Evolutionary conservation across 345 rosid species (phyloP), one percentile per base, ranked within the genome.

Genomic region (Pugionium dolabratum): DNA sequence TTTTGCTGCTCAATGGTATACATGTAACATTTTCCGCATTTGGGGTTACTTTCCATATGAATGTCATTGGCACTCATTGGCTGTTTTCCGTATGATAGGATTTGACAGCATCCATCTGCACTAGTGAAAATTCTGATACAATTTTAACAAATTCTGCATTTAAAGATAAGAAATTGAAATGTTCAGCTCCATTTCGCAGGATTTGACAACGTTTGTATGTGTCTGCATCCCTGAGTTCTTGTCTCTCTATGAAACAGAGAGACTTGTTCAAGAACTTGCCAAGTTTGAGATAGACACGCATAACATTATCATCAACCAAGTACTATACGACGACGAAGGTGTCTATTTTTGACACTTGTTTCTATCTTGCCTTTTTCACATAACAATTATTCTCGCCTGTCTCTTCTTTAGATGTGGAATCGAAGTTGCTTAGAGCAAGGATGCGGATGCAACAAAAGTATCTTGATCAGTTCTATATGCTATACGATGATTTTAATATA

Each of bases 181-280:
- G 18, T 18, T 18, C 18, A 18, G 18, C 18, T 18, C 18, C 18
- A 18, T 18, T 18, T 18, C 6, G 66, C 84, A 95, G 99, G 97
- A 95, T 75, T 56, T 95, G 87, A 95, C 99, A 51, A 95, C 97
- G 8, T 95, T 95, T 43, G 77, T 91, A 59, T 95, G 99, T 54
- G 96, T 95, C 56, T 95, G 99, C 87, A 91, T 95, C 61, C 99
- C 98, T 2, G 99, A 95, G 83, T 95, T 95, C 80, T 88, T 95
- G 59, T 95, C 98, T 70, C 95, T 91, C 29, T 91, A 91, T 51
- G 99, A 95, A 84, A 95, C 96, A 18, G 98, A 95, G 78, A 89
- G 99, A 78, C 72, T 95, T 67, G 98, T 95, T 60, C 98, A 95
- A 81, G 99, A 95, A 79, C 98, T 95, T 68, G 79, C 99, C 66